Evolutionary conservation across 179 eudicot species (phyloP).

Genomic region (Beta corolliflora): DNA sequence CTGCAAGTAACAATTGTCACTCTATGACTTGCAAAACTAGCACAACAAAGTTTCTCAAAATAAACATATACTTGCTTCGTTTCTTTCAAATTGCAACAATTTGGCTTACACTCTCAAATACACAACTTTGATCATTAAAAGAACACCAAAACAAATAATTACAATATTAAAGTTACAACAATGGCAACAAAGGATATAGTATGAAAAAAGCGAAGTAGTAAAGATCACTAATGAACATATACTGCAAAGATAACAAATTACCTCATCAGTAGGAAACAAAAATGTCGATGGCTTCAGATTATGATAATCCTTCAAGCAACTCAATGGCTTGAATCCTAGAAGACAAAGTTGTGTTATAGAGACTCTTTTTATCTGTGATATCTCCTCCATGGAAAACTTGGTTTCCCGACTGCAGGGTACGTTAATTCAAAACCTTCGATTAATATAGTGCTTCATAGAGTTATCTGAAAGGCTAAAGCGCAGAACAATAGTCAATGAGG

Average conservation of each 20-base stretch:
- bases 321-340: conserved; percentile 95
- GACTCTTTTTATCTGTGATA: conserved; percentile 79
- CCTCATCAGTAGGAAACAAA: conserved; percentile 96
- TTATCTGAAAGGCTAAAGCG: not conserved
- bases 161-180: not conserved
- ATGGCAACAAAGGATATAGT: not conserved
- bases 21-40: too few relatives aligned
- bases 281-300: conserved; percentile 94
- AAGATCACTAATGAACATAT: not conserved
- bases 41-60: not conserved
- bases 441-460: not conserved
- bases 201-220: not conserved
- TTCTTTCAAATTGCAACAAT: not conserved
- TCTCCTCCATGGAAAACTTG: conserved; percentile 67
- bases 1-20: too few relatives aligned
- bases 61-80: not conserved
- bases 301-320: conserved; percentile 85
- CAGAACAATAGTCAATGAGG: not conserved
- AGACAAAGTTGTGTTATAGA: conserved; percentile 80
- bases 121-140: not conserved
- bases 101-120: not conserved
- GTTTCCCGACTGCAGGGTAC: conserved; percentile 60
- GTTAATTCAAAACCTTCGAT: not conserved
- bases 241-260: conserved; percentile 30
- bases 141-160: too few relatives aligned